Conservation (phyloP, 441 rosid genomes). For the Gossypium aridum region DNA sequence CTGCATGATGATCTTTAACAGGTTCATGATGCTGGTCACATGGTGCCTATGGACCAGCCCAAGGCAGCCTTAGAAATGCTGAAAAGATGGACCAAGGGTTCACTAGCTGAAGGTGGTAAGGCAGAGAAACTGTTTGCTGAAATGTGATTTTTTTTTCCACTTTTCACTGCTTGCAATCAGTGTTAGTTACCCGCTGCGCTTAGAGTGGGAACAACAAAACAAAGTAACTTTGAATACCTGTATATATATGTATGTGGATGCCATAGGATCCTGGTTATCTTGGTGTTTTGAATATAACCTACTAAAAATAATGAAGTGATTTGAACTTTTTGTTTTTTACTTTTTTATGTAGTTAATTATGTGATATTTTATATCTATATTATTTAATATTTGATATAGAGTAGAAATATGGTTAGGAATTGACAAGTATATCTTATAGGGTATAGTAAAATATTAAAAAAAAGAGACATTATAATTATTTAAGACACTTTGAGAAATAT, state of each 20-base stretch:
- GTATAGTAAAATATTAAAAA: too few relatives aligned
- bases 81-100: conserved; percentile 67
- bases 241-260: conserved; percentile 3
- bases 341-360: not conserved
- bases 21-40: conserved; percentile 91
- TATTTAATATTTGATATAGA: too few relatives aligned
- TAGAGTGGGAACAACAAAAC: not conserved
- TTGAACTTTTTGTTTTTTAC: not conserved
- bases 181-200: not conserved
- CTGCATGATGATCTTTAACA: conserved; percentile 25
- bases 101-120: conserved; percentile 26
- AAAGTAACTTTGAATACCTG: not conserved
- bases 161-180: not conserved
- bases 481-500: too few relatives aligned
- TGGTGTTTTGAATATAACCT: not conserved
- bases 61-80: conserved; percentile 85
- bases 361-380: not conserved
- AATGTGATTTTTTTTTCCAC: conserved; percentile 27
- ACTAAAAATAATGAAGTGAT: not conserved
- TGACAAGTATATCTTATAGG: too few relatives aligned
- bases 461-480: too few relatives aligned
- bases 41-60: conserved; percentile 99
- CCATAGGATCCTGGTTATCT: not conserved
- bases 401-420: too few relatives aligned
- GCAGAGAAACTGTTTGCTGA: conserved; percentile 38